Percentiles rank a stretch among this genome's conserved stretches.
Conservation (phyloP, 148 eudicot species). For the Pharnaceum exiguum region DNA sequence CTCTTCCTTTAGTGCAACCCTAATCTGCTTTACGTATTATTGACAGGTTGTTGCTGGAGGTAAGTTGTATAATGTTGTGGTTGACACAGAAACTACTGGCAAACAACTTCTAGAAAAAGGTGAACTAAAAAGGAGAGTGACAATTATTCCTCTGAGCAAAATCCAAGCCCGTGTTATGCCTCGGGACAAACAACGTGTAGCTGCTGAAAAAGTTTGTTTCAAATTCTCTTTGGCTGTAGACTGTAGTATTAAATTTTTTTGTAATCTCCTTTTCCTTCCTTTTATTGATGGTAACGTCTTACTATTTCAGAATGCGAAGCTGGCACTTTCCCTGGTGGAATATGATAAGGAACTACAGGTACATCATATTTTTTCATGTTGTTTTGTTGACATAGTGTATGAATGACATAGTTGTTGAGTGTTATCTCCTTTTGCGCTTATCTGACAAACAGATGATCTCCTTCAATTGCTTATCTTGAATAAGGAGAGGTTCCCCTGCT, state of each 20-base stretch:
- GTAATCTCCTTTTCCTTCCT: too few species aligned
- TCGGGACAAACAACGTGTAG: constrained; percentile 61
- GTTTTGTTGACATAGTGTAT: background rate
- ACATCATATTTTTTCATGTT: constrained; percentile 8
- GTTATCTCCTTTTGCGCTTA: too few species aligned
- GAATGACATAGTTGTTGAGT: background rate
- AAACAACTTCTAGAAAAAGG: constrained; percentile 91
- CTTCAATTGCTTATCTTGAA: too few species aligned
- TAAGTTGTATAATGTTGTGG: constrained; percentile 75
- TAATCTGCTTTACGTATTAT: constrained; percentile 5
- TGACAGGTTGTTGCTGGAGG: constrained; percentile 95
- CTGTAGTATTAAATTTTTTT: too few species aligned
- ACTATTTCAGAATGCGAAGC: constrained; percentile 87
- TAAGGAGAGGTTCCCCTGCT: too few species aligned
- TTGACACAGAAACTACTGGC: constrained; percentile 85
- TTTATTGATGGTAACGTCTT: too few species aligned
- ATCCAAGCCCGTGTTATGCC: constrained; percentile 68
- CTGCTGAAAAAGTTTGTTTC: constrained; percentile 59
- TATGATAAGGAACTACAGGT: constrained; percentile 87
- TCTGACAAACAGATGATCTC: too few species aligned
- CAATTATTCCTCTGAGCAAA: constrained; percentile 88
- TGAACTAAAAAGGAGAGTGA: constrained; percentile 80
- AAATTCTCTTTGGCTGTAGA: too few species aligned
- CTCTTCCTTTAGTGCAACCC: too few species aligned
- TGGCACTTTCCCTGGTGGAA: constrained; percentile 88